A percentile compares a stretch with the other conserved stretches of the same genome.
Evolutionary conservation across 768 basidiomycete genomes (phyloP).

Genomic region (Calocybe cyanea): DNA sequence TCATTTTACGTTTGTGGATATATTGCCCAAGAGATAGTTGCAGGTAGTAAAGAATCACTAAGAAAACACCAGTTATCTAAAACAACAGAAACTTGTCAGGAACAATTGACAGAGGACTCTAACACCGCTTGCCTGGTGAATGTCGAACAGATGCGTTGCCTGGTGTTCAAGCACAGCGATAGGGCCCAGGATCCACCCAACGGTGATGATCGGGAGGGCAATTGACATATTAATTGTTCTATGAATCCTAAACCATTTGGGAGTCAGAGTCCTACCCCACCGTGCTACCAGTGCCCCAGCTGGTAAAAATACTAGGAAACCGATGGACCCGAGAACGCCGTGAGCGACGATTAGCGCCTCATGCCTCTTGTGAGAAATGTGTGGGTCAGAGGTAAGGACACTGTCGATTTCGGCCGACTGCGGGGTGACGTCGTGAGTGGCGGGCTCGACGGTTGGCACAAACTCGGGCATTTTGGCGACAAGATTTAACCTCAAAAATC

Average conservation of each 20-base stretch:
- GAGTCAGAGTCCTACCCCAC: conserved; percentile 46
- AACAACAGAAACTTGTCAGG: not conserved
- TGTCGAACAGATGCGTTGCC: conserved; percentile 39
- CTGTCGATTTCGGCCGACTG: conserved; percentile 6
- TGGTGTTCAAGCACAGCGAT: conserved; percentile 40
- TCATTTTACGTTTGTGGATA: conserved; percentile 41
- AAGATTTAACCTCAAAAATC: conserved; percentile 32
- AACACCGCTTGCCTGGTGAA: conserved; percentile 40
- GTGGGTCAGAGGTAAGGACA: conserved; percentile 5
- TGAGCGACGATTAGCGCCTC: conserved; percentile 50
- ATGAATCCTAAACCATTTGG: conserved; percentile 57
- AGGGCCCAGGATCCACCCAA: conserved; percentile 48
- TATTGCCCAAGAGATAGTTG: conserved; percentile 52
- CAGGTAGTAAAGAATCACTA: conserved; percentile 46
- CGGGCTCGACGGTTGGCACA: conserved; percentile 11
- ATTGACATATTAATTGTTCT: conserved; percentile 44
- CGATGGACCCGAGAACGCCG: conserved; percentile 46
- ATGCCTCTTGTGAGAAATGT: conserved; percentile 22
- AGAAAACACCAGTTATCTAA: conserved; percentile 49
- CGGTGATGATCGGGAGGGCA: conserved; percentile 44
- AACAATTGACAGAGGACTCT: not conserved
- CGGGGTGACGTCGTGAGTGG: conserved; percentile 5
- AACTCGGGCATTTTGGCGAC: conserved; percentile 23
- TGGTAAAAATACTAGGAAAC: conserved; percentile 56
- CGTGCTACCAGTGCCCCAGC: conserved; percentile 50